These are phyloP conservation scores for Garcia nutans DNA, from an alignment of 345 rosid species.

Conservation along the genomic window DNA sequence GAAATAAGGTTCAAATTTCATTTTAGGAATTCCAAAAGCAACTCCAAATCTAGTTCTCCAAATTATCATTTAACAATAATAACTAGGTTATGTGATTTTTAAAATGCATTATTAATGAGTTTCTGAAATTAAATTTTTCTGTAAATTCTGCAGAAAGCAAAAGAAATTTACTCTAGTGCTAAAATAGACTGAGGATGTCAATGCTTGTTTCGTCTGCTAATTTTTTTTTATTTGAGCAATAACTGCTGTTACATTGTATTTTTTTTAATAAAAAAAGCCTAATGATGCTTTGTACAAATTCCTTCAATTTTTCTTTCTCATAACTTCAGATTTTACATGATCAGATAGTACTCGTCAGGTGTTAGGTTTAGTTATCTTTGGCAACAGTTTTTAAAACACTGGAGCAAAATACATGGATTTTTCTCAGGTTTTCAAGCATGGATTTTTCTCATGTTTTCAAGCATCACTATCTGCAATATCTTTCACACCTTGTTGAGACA, in stretches of 20 bases:
- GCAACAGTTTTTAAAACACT: not conserved
- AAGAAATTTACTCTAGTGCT: not conserved
- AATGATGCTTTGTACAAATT: not conserved
- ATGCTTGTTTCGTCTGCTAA: not conserved
- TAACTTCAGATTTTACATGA: too few relatives aligned
- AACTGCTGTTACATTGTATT: not conserved
- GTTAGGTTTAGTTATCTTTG: not conserved
- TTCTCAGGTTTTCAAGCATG: not conserved
- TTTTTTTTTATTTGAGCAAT: not conserved
- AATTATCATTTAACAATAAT: not conserved
- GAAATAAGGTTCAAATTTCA: not conserved
- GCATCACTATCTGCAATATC: not conserved
- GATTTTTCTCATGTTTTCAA: not conserved
- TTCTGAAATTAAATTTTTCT: not conserved
- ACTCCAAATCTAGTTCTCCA: not conserved
- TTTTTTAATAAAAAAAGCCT: too few relatives aligned
- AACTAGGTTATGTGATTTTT: not conserved
- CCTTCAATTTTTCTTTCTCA: too few relatives aligned
- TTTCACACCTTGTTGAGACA: not conserved
- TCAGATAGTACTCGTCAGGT: too few relatives aligned
- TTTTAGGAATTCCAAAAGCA: not conserved
- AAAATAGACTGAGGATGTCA: not conserved
- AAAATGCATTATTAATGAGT: not conserved
- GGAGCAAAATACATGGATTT: not conserved
- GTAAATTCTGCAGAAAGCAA: not conserved